Evolutionary conservation across 768 basidiomycete genomes (phyloP), one percentile per base, ranked within the genome.

Genomic region (Russula sp.): DNA sequence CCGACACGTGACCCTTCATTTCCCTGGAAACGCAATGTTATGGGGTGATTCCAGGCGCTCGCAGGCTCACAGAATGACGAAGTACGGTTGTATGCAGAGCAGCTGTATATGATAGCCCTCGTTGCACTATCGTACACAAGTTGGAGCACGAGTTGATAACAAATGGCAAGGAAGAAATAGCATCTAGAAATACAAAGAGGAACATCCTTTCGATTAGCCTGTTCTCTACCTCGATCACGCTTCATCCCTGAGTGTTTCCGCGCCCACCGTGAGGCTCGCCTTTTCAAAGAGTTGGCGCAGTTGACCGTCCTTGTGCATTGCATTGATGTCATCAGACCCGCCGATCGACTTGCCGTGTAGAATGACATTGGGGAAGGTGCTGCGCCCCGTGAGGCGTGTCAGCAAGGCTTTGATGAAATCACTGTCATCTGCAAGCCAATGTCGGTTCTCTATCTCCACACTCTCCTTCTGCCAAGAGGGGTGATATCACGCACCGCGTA

Each of bases 331-430:
- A 67, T 90, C 88, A 1, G 80, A 86, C 38, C 89, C 89, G 11
- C 88, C 86, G 2, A 90, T 76, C 7, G 83, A 83, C 53, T 75
- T 78, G 10, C 89, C 90, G 22, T 79, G 78, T 14, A 92, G 70
- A 30, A 93, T 68, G 59, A 89, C 76, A 66, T 93, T 93, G 1
- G 91, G 91, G 72, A 92, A 90, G 4, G 91, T 92, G 8, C 79
- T 73, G 16, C 80, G 87, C 3, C 76, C 74, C 2, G 90, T 93
- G 34, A 92, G 73, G 42, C 90, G 84, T 10, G 77, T 78, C 54
- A 93, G 76, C 34, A 92, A 75, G 11, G 77, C 73, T 73, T 93
- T 92, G 66, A 93, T 79, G 32, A 84, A 76, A 10, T 77, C 75
- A 0, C 79, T 76, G 69, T 92, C 90, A 65, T 81, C 87, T 90